Conservation (phyloP, 1,284 basidiomycete species). For the Megacollybia platyphylla region DNA sequence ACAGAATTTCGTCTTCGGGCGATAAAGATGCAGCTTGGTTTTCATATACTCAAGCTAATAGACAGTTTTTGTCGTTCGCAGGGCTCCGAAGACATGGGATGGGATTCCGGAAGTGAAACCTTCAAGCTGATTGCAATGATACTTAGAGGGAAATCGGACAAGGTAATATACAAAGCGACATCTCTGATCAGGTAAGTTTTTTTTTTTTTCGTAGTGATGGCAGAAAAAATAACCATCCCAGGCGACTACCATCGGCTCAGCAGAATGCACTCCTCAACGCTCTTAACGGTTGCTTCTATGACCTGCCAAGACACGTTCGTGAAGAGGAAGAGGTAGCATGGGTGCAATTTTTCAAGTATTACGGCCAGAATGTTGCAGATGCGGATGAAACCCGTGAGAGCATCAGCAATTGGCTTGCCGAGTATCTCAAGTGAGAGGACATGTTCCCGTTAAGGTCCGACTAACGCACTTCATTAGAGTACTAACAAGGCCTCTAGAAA, state of each 20-base stretch:
- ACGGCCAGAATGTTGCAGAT: conserved; percentile 12
- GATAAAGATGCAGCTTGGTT: conserved; percentile 29
- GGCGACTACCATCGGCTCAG: conserved; percentile 30
- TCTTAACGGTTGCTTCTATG: conserved; percentile 24
- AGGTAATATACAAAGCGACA: conserved; percentile 29
- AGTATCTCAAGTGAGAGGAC: conserved; percentile 34
- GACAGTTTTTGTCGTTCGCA: conserved; percentile 11
- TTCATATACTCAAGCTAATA: conserved; percentile 28
- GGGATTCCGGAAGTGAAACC: background rate
- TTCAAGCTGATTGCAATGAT: background rate
- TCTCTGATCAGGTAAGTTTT: conserved; percentile 30
- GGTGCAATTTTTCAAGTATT: conserved; percentile 18
- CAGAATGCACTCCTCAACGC: conserved; percentile 24
- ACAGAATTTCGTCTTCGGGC: conserved; percentile 18
- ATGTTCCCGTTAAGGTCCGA: background rate
- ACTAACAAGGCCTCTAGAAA: conserved; percentile 31
- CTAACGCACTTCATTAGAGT: conserved; percentile 17
- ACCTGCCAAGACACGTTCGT: conserved; percentile 15
- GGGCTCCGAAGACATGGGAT: background rate
- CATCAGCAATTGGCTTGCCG: conserved; percentile 32
- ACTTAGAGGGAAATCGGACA: conserved; percentile 26
- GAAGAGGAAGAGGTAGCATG: conserved; percentile 21
- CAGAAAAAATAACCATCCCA: conserved; percentile 12
- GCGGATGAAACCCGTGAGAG: conserved; percentile 5
- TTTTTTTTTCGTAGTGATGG: background rate